Evolutionary conservation across 345 rosid species (phyloP).

Genomic region (Aquilaria malaccensis): DNA sequence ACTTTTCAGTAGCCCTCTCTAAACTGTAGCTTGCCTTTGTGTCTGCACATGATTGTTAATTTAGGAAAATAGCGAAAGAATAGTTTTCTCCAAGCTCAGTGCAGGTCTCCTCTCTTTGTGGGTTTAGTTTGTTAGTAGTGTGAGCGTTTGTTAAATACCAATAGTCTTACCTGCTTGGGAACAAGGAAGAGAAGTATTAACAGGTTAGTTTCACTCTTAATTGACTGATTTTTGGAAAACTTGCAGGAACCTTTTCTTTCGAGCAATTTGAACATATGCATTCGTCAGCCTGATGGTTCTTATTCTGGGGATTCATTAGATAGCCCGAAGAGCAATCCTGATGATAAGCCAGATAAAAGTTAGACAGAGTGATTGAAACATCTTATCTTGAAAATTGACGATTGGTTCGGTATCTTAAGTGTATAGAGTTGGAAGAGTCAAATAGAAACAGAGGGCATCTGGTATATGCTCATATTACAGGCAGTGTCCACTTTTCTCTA

Average conservation of each 20-base stretch:
- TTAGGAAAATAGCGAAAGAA: no score
- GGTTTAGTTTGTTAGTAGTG: no score
- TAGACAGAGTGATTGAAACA: slow-evolving; percentile 20
- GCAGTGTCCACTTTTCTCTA: slow-evolving; percentile 42
- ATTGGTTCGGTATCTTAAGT: slow-evolving; percentile 31
- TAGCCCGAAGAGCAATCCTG: slow-evolving; percentile 35
- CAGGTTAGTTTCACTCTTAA: neutral
- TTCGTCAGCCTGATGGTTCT: slow-evolving; percentile 76
- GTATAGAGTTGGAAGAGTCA: slow-evolving; percentile 40
- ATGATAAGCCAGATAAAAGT: slow-evolving; percentile 31
- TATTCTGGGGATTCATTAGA: slow-evolving; percentile 54
- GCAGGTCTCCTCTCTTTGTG: no score
- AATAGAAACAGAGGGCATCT: slow-evolving; percentile 18
- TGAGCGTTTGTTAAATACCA: no score
- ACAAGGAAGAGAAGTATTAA: no score
- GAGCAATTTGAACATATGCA: slow-evolving; percentile 57
- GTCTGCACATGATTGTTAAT: no score
- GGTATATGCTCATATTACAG: slow-evolving; percentile 21
- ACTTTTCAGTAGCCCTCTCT: no score
- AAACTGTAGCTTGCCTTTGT: no score
- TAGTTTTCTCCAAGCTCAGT: no score
- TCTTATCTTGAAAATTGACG: slow-evolving; percentile 29
- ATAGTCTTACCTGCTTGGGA: no score
- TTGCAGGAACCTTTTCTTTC: slow-evolving; percentile 58
- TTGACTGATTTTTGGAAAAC: slow-evolving; percentile 7